Conservation (phyloP, 805 yeast genomes). For the Wickerhamomyces xylosicus region DNA sequence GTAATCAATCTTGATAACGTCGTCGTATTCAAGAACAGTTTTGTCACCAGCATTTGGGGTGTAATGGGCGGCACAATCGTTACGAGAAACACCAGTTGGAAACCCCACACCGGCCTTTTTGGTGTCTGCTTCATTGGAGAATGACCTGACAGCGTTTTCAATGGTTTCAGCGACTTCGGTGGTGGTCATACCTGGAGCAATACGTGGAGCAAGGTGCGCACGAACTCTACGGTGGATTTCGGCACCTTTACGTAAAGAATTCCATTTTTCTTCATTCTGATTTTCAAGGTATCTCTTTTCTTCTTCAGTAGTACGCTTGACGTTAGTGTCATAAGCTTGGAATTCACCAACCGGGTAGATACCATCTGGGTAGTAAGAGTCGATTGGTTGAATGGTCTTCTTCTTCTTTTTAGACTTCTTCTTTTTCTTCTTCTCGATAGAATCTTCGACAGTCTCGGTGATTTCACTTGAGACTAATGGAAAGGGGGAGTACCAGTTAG, state of each 20-base stretch:
- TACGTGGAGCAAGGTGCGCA: conserved; percentile 57
- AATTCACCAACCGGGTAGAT: conserved; percentile 83
- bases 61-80: conserved; percentile 95
- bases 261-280: conserved; percentile 50
- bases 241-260: conserved; percentile 90
- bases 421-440: conserved; percentile 28
- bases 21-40: conserved; percentile 69
- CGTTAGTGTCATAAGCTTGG: conserved; percentile 62
- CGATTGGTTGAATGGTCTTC: conserved; percentile 50
- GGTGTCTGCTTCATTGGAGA: conserved; percentile 50
- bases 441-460: too few species aligned
- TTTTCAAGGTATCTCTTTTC: conserved; percentile 76
- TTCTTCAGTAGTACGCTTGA: conserved; percentile 72
- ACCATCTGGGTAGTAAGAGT: conserved; percentile 57
- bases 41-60: conserved; percentile 95
- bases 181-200: conserved; percentile 89
- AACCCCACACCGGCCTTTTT: conserved; percentile 86
- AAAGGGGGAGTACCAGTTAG: neutral
- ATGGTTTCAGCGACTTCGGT: conserved; percentile 82
- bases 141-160: conserved; percentile 73
- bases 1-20: conserved; percentile 92
- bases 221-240: conserved; percentile 93
- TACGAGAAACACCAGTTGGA: conserved; percentile 94
- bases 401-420: conserved; percentile 54
- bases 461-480: too few species aligned